Evolutionary conservation across 2,329 filamentous ascomycete genomes (phyloP).

Genomic region (Rhinocladiella mackenziei): DNA sequence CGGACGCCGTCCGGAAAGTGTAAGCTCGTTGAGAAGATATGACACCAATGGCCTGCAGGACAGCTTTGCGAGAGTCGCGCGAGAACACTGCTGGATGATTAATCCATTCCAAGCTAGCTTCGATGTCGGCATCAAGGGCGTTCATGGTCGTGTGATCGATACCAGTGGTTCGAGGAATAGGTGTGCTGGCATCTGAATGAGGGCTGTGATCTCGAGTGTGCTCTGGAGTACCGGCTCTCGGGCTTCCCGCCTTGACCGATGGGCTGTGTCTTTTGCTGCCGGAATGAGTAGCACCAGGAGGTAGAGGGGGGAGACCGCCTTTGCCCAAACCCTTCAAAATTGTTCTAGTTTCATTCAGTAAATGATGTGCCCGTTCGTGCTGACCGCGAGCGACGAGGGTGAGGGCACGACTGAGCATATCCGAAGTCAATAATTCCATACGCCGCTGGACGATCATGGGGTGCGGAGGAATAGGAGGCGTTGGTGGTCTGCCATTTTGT

Average conservation of each 20-base stretch:
- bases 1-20: constrained; percentile 85
- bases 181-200: constrained; percentile 41
- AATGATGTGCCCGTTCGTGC: constrained; percentile 87
- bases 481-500: constrained; percentile 47
- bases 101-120: constrained; percentile 93
- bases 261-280: constrained; percentile 38
- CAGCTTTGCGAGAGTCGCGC: constrained; percentile 88
- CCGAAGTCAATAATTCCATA: constrained; percentile 95
- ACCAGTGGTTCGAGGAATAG: constrained; percentile 45
- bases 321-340: constrained; percentile 96
- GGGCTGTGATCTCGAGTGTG: constrained; percentile 37
- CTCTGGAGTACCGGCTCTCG: constrained; percentile 38
- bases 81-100: constrained; percentile 93
- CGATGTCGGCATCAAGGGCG: constrained; percentile 85
- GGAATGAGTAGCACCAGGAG: constrained; percentile 53
- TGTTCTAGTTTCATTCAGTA: constrained; percentile 86
- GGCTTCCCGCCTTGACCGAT: constrained; percentile 36
- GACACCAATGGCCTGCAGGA: constrained; percentile 92
- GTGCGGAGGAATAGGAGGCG: constrained; percentile 88
- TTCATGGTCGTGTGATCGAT: constrained; percentile 78
- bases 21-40: constrained; percentile 92
- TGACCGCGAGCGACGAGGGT: constrained; percentile 87
- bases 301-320: constrained; percentile 85
- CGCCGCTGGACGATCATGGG: constrained; percentile 91
- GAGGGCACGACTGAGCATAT: constrained; percentile 91